Evolutionary conservation across 2,329 filamentous ascomycete species (phyloP).

Genomic region (Myriosclerotinia scirpicola): DNA sequence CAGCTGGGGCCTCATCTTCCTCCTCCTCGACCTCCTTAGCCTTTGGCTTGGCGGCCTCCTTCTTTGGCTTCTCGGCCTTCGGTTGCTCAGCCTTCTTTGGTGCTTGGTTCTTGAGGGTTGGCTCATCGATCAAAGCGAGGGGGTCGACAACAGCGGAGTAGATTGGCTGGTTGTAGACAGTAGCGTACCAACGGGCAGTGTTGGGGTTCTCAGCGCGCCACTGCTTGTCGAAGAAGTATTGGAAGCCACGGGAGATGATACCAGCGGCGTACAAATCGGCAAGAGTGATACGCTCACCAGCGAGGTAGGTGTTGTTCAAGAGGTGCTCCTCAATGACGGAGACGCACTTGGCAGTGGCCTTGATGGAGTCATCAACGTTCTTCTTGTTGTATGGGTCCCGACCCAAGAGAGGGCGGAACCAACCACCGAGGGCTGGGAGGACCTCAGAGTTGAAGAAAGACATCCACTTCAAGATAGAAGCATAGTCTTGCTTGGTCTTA

Average conservation of each 20-base stretch:
- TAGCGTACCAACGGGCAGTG: conserved; percentile 91
- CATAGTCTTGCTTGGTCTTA: conserved; percentile 99
- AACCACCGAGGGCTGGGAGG: conserved; percentile 68
- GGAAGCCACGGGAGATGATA: conserved; percentile 83
- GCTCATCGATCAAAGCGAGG: conserved; percentile 78
- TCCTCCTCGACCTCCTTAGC: conserved; percentile 59
- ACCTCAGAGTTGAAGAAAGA: conserved; percentile 93
- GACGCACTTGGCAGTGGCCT: conserved; percentile 67
- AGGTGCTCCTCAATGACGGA: conserved; percentile 83
- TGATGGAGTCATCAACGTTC: conserved; percentile 77
- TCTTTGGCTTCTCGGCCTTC: conserved; percentile 63
- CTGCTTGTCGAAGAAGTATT: conserved; percentile 90
- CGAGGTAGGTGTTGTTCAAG: conserved; percentile 90
- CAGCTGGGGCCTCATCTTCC: conserved; percentile 55
- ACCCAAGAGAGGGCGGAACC: conserved; percentile 86
- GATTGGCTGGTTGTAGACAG: conserved; percentile 87
- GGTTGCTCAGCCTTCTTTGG: conserved; percentile 73
- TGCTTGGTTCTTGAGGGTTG: conserved; percentile 63
- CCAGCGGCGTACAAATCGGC: conserved; percentile 85
- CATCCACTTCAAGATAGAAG: conserved; percentile 97
- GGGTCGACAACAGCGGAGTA: conserved; percentile 78
- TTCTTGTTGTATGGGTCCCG: conserved; percentile 95
- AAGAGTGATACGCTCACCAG: conserved; percentile 95
- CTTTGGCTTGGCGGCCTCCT: conserved; percentile 50
- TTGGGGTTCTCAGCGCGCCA: conserved; percentile 84